Percentiles rank a stretch among this genome's conserved stretches.
Evolutionary conservation across 2,329 filamentous ascomycete species (phyloP).

Genomic region (Mycosphaerella sp.): DNA sequence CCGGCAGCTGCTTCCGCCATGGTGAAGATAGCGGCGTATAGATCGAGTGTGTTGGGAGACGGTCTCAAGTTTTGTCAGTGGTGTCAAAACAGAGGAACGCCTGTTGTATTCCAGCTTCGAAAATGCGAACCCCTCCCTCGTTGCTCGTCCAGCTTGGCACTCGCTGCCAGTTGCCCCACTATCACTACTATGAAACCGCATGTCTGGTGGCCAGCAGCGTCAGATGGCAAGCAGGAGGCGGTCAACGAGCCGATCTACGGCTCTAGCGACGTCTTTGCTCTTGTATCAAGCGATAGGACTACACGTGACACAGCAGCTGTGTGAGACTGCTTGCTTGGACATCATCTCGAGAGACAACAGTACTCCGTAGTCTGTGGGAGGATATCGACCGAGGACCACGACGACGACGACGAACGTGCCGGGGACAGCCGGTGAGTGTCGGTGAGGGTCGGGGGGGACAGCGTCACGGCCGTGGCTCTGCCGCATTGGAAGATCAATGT

Average conservation of each 20-base stretch:
- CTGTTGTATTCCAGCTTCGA: conserved; percentile 1
- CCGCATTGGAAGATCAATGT: no score
- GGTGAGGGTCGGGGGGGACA: no score
- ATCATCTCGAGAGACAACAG: neutral
- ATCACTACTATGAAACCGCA: neutral
- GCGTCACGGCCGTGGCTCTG: no score
- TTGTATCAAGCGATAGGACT: neutral
- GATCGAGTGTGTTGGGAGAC: neutral
- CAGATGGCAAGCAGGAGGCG: neutral
- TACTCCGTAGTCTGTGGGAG: no score
- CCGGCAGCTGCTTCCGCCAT: conserved; percentile 29
- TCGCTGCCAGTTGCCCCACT: neutral
- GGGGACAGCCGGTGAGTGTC: no score
- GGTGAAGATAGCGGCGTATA: conserved; percentile 14
- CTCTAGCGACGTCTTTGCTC: neutral
- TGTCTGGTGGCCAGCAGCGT: neutral
- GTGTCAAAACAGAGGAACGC: conserved; percentile 3
- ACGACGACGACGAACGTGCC: no score
- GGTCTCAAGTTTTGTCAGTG: neutral
- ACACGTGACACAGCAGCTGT: neutral
- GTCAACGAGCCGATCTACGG: conserved; percentile 7
- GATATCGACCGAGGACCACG: no score
- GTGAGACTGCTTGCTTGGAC: neutral
- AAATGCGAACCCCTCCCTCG: neutral
- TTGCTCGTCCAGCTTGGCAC: neutral